Base-by-base conservation (phyloP, 2,329 filamentous ascomycete species). In the Fusarium penzigii region DNA sequence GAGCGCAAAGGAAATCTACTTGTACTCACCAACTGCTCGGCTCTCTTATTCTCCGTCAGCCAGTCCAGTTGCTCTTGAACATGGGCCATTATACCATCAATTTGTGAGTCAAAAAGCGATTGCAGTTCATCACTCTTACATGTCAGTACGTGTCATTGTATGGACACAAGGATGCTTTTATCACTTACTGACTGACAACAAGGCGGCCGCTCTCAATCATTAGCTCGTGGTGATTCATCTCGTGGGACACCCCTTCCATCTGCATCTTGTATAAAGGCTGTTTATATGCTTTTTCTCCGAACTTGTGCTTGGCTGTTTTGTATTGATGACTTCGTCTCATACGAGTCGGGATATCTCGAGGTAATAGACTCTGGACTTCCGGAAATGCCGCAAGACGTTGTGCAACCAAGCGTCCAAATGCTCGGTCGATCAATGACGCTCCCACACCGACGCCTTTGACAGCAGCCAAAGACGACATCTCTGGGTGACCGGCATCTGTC, bases 401-500 rank as follows among this genome's bases (percentile, higher is more conserved):
- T 11, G 68, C 64, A 4, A 78, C 70, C 7, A 76, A 60, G 2
- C 64, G 64, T 17, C 72, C 54, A 51, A 77, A 77, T 0, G 70
- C 67, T 10, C 67, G 63, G 50, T 78, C 75, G 45, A 79, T 77
- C 14, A 78, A 62, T 0, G 73, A 72, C 1, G 74, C 71, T 0
- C 75, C 75, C 14, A 78, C 74, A 0, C 75, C 75, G 6, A 77
- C 67, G 16, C 75, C 75, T 17, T 70, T 70, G 12, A 78, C 75
- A 14, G 66, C 64, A 1, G 67, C 57, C 16, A 73, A 64, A 44
- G 71, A 66, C 9, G 67, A 62, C 52, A 73, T 61, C n/a, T 66
- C 62, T 2, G 67, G 67, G 12, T 52, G 56, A 1, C 49, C 42
- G 1, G 49, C 38, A 29, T 68, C 55, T 0, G 55, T 68, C 46